Percentiles rank a stretch among this genome's conserved stretches.
Evolutionary conservation across 225 moss, liverwort and hornwort genomes (phyloP).

Genomic region (Takakia lepidozioides): DNA sequence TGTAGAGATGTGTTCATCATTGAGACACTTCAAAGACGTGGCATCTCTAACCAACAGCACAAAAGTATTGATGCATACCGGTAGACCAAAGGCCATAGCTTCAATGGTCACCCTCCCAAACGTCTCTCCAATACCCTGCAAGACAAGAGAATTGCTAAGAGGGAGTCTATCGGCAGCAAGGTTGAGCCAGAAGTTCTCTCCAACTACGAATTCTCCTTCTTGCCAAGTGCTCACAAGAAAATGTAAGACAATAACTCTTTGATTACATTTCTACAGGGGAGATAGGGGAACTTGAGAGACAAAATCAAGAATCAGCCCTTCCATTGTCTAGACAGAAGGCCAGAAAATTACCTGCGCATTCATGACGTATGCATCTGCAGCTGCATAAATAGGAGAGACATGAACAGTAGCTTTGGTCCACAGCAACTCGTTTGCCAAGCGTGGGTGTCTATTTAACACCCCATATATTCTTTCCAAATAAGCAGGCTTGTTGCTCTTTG

Average conservation of each 20-base stretch:
- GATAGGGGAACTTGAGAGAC: too few species aligned
- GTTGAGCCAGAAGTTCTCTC: too few species aligned
- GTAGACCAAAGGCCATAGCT: constrained; percentile 80
- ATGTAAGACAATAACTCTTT: too few species aligned
- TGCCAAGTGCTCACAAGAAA: too few species aligned
- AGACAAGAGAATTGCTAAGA: constrained; percentile 8
- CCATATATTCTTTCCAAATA: constrained; percentile 56
- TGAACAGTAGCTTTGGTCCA: constrained; percentile 49
- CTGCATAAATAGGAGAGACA: constrained; percentile 62
- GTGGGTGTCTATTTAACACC: constrained; percentile 31
- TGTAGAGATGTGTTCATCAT: not conserved
- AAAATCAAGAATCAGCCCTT: not conserved
- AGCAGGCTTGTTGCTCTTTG: constrained; percentile 64
- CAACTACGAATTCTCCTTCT: too few species aligned
- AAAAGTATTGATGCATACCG: constrained; percentile 20
- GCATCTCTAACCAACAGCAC: too few species aligned
- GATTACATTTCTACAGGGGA: too few species aligned
- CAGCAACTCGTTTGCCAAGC: constrained; percentile 30
- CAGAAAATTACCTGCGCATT: constrained; percentile 48
- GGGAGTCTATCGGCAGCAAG: too few species aligned
- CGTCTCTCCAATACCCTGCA: constrained; percentile 74
- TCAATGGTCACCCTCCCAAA: constrained; percentile 73
- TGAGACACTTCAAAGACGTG: not conserved
- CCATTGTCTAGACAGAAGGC: not conserved
- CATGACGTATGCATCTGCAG: constrained; percentile 76